Evolutionary conservation across 768 basidiomycete genomes (phyloP), one percentile per base, ranked within the genome.

Genomic region (Coprinopsis marcescibilis): DNA sequence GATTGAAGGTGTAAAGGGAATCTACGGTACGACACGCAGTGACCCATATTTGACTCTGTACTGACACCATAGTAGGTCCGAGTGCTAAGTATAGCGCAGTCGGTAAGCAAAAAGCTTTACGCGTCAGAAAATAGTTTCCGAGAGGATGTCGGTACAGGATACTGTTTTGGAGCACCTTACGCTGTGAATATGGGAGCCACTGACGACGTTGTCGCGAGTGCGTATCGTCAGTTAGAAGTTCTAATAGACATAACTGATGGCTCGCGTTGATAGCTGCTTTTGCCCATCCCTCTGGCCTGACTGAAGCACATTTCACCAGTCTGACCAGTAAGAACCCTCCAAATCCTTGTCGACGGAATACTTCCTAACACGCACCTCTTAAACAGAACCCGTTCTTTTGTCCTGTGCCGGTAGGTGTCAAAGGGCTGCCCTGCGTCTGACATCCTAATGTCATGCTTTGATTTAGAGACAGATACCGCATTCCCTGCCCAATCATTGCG

Each of bases 91-190:
- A 50, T 27, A 19, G 14, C 6, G 52, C 52, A n/a, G 69, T 66
- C 40, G 74, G 73, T 73, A 43, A 19, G 68, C 13, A 24, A 5
- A n/a, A n/a, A n/a, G n/a, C n/a, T n/a, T n/a, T n/a, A n/a, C 24
- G 3, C 15, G 25, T n/a, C 13, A 12, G 13, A 36, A 36, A 6
- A 8, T 17, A 19, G 6, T 19, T 12, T 6, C 20, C 15, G 6
- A 36, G 13, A 12, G 15, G n/a, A n/a, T n/a, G n/a, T n/a, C n/a
- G 8, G 35, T 27, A 40, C 27, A 78, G 76, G 76, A 10, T 76
- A 76, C 51, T 80, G 73, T 50, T 78, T 77, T 44, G 75, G 76
- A 3, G 78, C 65, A 0, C 74, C 74, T 0, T 77, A 65, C 42
- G 65, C 68, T 8, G 63, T 77, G 44, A 62, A 74, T 2, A 61